Conservation (phyloP, 257 asterid genomes). For the Scutellaria minor region DNA sequence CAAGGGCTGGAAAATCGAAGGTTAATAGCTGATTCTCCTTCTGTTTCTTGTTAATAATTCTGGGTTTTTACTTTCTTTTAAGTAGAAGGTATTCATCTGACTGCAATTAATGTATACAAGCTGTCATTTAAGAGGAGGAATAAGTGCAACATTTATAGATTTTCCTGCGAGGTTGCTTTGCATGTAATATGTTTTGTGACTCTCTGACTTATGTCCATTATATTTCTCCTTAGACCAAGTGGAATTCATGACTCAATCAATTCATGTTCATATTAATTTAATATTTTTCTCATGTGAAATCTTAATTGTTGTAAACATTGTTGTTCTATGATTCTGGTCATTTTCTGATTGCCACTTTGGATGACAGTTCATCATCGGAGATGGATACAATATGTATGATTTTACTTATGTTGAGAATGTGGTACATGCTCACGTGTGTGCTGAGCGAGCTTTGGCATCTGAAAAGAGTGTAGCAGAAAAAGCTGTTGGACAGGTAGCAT, state of each 20-base stretch:
- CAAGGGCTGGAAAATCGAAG: constrained; percentile 84
- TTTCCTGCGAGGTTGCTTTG: constrained; percentile 7
- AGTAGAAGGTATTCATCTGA: background rate
- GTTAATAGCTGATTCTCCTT: constrained; percentile 32
- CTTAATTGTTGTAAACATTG: background rate
- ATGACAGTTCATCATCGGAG: constrained; percentile 71
- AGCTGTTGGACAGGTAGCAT: constrained; percentile 73
- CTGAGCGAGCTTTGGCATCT: constrained; percentile 80
- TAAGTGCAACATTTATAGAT: background rate
- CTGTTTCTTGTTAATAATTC: background rate
- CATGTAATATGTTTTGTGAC: constrained; percentile 13
- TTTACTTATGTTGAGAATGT: constrained; percentile 83
- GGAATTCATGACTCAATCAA: constrained; percentile 3
- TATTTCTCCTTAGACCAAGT: constrained; percentile 13
- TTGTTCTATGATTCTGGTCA: constrained; percentile 17
- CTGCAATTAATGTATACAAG: background rate
- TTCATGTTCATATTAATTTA: constrained; percentile 10
- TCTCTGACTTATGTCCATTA: constrained; percentile 17
- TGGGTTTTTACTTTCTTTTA: constrained; percentile 8
- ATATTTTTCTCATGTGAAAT: background rate
- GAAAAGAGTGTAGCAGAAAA: constrained; percentile 60
- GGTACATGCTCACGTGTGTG: constrained; percentile 83
- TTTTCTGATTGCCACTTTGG: constrained; percentile 31
- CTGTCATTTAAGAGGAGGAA: constrained; percentile 7
- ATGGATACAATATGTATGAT: constrained; percentile 71